Percentiles rank a stretch among this genome's conserved stretches.
Evolutionary conservation across 345 rosid species (phyloP).

Genomic region (Jatropha curcas): DNA sequence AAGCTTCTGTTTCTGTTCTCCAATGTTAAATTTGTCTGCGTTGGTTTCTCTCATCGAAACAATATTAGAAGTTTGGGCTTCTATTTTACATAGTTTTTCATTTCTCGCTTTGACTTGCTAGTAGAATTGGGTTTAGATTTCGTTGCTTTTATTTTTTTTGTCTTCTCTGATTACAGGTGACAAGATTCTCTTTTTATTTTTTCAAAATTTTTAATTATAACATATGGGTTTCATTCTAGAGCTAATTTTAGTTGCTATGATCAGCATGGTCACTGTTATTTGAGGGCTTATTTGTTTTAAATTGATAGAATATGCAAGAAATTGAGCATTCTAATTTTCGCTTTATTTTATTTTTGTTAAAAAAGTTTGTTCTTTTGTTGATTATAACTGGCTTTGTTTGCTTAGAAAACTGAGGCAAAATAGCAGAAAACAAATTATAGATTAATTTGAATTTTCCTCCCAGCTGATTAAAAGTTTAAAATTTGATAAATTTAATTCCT

Average conservation of each 20-base stretch:
- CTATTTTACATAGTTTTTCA: not conserved
- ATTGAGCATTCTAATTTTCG: not conserved
- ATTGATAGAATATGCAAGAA: not conserved
- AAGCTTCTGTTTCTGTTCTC: slow-evolving; percentile 12
- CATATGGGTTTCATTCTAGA: not conserved
- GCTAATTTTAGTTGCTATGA: not conserved
- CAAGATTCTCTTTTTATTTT: not conserved
- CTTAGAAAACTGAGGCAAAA: slow-evolving; percentile 3
- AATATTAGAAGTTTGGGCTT: not conserved
- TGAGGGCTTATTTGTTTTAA: not conserved
- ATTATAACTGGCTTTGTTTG: not conserved
- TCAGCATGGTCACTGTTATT: not conserved
- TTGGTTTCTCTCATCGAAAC: not conserved
- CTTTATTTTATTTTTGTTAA: not conserved
- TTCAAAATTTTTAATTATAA: not conserved
- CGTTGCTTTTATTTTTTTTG: slow-evolving; percentile 9
- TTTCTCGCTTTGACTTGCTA: not conserved
- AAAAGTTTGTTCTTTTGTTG: not conserved
- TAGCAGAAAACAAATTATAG: not conserved
- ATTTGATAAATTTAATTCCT: not conserved
- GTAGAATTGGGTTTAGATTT: slow-evolving; percentile 2
- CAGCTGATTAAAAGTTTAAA: not conserved
- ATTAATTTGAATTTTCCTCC: not conserved
- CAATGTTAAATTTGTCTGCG: not conserved
- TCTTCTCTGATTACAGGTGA: not conserved